Percentiles rank a stretch among this genome's conserved stretches.
Conservation (phyloP, 176 grass and related monocot genomes). For the Lolium rigidum region DNA sequence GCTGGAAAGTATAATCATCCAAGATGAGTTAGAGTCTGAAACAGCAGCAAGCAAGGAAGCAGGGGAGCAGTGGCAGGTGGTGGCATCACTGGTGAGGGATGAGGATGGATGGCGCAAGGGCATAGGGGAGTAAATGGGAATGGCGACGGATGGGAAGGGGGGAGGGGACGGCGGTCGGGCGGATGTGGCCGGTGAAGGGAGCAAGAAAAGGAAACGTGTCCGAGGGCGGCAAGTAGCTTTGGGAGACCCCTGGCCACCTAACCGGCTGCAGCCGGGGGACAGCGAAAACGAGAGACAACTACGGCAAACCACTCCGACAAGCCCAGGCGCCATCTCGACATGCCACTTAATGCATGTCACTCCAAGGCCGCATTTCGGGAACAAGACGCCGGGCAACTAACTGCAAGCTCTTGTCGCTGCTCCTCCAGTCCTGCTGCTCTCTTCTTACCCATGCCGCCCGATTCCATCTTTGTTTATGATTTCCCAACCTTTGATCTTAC, state of each 20-base stretch:
- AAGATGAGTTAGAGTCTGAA: background rate
- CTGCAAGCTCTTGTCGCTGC: conserved; percentile 2
- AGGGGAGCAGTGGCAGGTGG: conserved; percentile 12
- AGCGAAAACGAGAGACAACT: conserved; percentile 70
- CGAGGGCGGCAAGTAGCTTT: background rate
- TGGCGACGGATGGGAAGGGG: conserved; percentile 19
- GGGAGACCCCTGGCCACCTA: conserved; percentile 52
- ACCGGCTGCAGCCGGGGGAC: conserved; percentile 62
- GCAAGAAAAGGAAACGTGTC: conserved; percentile 48
- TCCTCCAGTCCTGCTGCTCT: background rate
- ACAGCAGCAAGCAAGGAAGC: background rate
- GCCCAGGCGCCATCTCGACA: conserved; percentile 49
- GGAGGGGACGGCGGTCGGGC: background rate
- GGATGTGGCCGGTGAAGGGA: conserved; percentile 38
- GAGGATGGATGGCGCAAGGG: conserved; percentile 11
- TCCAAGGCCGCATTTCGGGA: conserved; percentile 37
- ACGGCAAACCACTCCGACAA: conserved; percentile 64
- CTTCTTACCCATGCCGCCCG: background rate
- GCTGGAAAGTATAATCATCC: background rate
- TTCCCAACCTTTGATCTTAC: background rate
- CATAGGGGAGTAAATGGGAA: conserved; percentile 31
- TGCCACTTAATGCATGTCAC: conserved; percentile 61
- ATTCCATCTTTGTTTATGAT: background rate
- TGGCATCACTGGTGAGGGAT: background rate
- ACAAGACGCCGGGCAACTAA: conserved; percentile 29